Conservation (phyloP, 2,329 filamentous ascomycete genomes). For the Fusarium scirpi region DNA sequence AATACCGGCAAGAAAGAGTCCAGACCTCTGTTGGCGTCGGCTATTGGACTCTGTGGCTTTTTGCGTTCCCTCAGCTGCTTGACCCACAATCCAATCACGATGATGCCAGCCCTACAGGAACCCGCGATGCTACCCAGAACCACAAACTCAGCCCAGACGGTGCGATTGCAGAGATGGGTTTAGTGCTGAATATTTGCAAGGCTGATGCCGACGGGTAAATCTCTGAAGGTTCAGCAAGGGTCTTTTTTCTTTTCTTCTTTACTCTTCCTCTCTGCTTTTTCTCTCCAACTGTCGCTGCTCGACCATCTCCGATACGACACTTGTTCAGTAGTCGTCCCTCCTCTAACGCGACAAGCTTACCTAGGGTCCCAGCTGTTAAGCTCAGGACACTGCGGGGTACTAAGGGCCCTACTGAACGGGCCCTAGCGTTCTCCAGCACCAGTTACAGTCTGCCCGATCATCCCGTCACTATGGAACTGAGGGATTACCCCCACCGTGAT, state of each 20-base stretch:
- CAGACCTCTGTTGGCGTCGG: slow-evolving; percentile 34
- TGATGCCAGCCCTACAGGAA: slow-evolving; percentile 35
- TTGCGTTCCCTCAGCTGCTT: slow-evolving; percentile 27
- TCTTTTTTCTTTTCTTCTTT: slow-evolving; percentile 5
- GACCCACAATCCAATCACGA: slow-evolving; percentile 30
- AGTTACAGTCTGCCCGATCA: background rate
- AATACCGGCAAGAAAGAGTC: slow-evolving; percentile 3
- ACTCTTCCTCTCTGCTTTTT: background rate
- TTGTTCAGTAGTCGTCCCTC: background rate
- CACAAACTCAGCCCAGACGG: slow-evolving; percentile 26
- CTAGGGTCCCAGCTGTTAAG: slow-evolving; percentile 11
- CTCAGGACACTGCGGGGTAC: slow-evolving; percentile 35
- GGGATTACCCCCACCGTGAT: slow-evolving; percentile 29
- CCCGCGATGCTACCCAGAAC: slow-evolving; percentile 16
- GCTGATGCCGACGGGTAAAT: slow-evolving; percentile 24
- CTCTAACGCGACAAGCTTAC: background rate
- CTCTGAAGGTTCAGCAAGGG: slow-evolving; percentile 1
- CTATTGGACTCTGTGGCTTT: slow-evolving; percentile 36
- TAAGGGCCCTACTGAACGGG: slow-evolving; percentile 16
- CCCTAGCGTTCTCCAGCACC: slow-evolving; percentile 26
- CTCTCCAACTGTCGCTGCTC: background rate
- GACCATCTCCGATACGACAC: background rate
- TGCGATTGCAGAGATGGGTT: slow-evolving; percentile 23
- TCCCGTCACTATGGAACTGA: slow-evolving; percentile 35
- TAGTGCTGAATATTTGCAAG: slow-evolving; percentile 29